Evolutionary conservation across 176 grass and related monocot genomes (phyloP).

Genomic region (Juncus inflexus): DNA sequence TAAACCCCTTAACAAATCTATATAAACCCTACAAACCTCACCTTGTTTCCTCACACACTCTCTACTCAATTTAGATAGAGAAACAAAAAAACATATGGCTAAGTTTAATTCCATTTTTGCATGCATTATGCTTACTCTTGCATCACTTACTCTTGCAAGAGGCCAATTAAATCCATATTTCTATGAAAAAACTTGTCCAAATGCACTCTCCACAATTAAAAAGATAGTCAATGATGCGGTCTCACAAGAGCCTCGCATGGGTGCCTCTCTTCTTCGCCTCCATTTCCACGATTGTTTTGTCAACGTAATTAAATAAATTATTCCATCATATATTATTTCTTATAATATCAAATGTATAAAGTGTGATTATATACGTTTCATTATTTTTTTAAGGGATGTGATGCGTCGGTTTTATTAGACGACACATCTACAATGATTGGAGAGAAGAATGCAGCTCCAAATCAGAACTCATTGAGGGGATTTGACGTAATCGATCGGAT

Average conservation of each 20-base stretch:
- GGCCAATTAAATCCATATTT: slow-evolving; percentile 20
- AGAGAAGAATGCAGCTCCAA: slow-evolving; percentile 40
- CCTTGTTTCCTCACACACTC: slow-evolving; percentile 22
- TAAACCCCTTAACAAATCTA: slow-evolving; percentile 12
- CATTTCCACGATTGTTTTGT: slow-evolving; percentile 36
- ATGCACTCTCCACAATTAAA: slow-evolving; percentile 30
- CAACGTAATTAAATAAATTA: slow-evolving; percentile 17
- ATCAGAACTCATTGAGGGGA: slow-evolving; percentile 35
- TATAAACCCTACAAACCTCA: slow-evolving; percentile 14
- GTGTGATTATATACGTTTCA: neutral
- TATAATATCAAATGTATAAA: neutral
- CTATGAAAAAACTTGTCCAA: slow-evolving; percentile 24
- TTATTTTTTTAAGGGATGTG: slow-evolving; percentile 35
- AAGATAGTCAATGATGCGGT: slow-evolving; percentile 24
- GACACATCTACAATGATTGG: slow-evolving; percentile 34
- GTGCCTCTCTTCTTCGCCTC: slow-evolving; percentile 28
- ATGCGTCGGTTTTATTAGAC: slow-evolving; percentile 37
- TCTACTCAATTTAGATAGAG: neutral
- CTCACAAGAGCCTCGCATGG: slow-evolving; percentile 29
- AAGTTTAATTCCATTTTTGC: slow-evolving; percentile 16
- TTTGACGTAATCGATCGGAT: slow-evolving; percentile 41
- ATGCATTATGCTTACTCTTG: slow-evolving; percentile 21
- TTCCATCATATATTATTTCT: too few species aligned
- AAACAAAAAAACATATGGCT: neutral
- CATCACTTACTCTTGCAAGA: slow-evolving; percentile 10